Percentiles rank a stretch among this genome's conserved stretches.
phyloP scores from a whole-genome alignment of 148 eudicot genomes.

The Polygonum maritimum region DNA sequence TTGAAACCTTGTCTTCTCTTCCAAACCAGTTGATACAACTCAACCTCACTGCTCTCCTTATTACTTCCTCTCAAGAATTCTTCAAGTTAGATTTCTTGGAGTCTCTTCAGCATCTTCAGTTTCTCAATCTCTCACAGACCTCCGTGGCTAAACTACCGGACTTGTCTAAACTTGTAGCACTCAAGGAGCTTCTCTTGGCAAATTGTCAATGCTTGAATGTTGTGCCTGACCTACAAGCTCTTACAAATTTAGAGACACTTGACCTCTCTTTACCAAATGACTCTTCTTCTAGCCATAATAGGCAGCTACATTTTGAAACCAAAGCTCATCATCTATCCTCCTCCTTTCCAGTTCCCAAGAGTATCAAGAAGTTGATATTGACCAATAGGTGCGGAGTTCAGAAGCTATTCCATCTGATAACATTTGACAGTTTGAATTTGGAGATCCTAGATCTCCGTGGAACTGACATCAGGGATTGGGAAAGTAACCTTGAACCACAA shows the following conservation, averaged over 20 bases:
- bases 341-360: background rate
- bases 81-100: background rate
- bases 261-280: background rate
- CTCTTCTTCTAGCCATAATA: background rate
- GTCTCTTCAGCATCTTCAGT: background rate
- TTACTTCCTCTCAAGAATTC: background rate
- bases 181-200: background rate
- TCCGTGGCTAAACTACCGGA: background rate
- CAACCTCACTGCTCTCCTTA: background rate
- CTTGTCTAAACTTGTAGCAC: background rate
- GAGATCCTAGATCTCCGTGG: background rate
- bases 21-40: background rate
- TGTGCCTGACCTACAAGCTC: background rate
- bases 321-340: background rate
- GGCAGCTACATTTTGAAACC: background rate
- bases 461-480: background rate
- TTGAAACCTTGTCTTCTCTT: background rate
- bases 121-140: slow-evolving; percentile 3
- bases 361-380: background rate
- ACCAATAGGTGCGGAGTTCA: background rate
- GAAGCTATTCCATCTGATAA: background rate
- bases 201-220: background rate
- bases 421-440: background rate
- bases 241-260: background rate
- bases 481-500: no score